phyloP scores from a whole-genome alignment of 1,139 yeast species.

The Diutina catenulata region DNA sequence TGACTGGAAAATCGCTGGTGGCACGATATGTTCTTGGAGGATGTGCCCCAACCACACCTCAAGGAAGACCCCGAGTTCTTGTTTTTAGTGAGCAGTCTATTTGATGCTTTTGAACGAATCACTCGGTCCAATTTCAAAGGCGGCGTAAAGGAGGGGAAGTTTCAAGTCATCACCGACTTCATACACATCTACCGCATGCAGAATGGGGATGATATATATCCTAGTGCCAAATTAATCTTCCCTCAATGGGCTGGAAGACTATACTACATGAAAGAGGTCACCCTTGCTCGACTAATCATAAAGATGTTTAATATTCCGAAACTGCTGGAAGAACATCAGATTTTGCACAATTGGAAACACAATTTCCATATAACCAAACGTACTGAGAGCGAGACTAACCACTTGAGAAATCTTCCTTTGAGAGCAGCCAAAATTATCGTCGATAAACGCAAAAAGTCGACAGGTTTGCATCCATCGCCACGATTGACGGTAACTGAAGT shows the following conservation, averaged over 20 bases:
- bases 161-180: constrained; percentile 20
- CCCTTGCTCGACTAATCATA: constrained; percentile 31
- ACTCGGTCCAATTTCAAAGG: neutral
- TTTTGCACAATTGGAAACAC: constrained; percentile 29
- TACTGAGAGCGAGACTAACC: constrained; percentile 19
- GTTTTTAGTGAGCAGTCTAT: neutral
- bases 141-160: neutral
- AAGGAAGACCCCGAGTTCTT: neutral
- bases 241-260: constrained; percentile 50
- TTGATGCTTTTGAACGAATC: neutral
- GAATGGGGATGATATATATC: constrained; percentile 62
- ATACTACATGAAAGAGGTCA: constrained; percentile 42
- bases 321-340: constrained; percentile 22
- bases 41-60: neutral
- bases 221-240: constrained; percentile 49
- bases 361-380: constrained; percentile 20
- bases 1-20: too few species aligned
- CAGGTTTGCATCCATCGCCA: constrained; percentile 34
- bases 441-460: constrained; percentile 25
- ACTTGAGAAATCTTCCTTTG: constrained; percentile 31
- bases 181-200: constrained; percentile 48
- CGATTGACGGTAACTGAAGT: constrained; percentile 42
- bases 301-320: constrained; percentile 25
- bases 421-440: constrained; percentile 34
- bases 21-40: neutral